Conservation (phyloP, 768 basidiomycete genomes). For the Filobasidium wieringae region DNA sequence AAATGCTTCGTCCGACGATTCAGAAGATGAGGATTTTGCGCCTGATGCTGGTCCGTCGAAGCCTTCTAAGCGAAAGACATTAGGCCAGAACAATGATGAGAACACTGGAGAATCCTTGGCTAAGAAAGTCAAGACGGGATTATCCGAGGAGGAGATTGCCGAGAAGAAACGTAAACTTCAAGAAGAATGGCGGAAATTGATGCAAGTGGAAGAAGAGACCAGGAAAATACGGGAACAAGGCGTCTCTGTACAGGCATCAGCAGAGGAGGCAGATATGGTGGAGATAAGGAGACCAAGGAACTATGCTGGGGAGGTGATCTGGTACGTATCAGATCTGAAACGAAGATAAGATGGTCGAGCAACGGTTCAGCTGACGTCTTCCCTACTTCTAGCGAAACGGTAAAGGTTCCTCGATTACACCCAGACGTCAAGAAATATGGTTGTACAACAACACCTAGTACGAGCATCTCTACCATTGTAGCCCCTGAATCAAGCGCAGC, state of each 20-base stretch:
- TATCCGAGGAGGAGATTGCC: neutral
- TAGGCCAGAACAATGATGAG: neutral
- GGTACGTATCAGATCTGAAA: conserved; percentile 18
- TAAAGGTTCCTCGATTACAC: conserved; percentile 19
- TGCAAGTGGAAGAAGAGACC: conserved; percentile 3
- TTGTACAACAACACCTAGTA: neutral
- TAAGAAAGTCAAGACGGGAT: neutral
- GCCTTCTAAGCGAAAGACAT: neutral
- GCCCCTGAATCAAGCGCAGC: neutral
- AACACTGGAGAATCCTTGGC: neutral
- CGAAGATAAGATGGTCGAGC: neutral
- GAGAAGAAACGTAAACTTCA: neutral
- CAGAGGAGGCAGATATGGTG: conserved; percentile 17
- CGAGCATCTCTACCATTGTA: neutral
- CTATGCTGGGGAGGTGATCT: conserved; percentile 32
- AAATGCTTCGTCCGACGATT: neutral
- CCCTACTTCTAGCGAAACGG: conserved; percentile 24
- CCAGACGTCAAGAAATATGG: conserved; percentile 23
- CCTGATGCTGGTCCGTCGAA: neutral
- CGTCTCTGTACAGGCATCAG: neutral
- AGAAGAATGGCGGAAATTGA: neutral
- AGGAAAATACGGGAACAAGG: neutral
- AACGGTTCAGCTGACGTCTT: neutral
- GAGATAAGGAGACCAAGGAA: conserved; percentile 24
- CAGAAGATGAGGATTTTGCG: neutral